These are phyloP conservation scores for Candida alai DNA, from an alignment of 805 yeast species.

Conservation along the genomic window DNA sequence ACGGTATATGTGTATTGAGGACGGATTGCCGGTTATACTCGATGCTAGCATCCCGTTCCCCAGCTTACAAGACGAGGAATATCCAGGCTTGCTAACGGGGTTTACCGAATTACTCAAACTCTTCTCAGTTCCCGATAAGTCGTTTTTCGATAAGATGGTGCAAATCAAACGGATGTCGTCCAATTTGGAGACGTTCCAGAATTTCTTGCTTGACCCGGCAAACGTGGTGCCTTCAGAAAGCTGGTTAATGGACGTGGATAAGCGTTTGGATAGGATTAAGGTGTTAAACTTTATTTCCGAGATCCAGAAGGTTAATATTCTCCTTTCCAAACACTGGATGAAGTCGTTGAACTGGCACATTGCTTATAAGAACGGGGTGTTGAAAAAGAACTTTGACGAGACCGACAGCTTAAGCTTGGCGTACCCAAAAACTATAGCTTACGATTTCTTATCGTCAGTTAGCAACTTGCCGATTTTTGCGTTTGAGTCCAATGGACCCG, in stretches of 20 bases:
- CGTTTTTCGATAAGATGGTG: conserved; percentile 28
- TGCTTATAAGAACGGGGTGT: conserved; percentile 25
- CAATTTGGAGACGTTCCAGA: conserved; percentile 11
- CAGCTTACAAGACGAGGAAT: conserved; percentile 32
- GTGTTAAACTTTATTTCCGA: conserved; percentile 23
- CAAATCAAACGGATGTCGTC: conserved; percentile 6
- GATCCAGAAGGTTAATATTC: conserved; percentile 32
- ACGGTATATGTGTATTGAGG: conserved; percentile 37
- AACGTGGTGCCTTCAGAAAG: conserved; percentile 1
- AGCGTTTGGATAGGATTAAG: conserved; percentile 18
- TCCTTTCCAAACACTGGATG: conserved; percentile 36
- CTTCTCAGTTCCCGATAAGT: conserved; percentile 36
- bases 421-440: conserved; percentile 30
- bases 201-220: conserved; percentile 3
- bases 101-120: conserved; percentile 34
- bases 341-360: conserved; percentile 35
- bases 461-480: conserved; percentile 28
- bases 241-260: conserved; percentile 4
- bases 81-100: conserved; percentile 28
- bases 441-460: conserved; percentile 24
- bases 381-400: conserved; percentile 16
- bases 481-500: conserved; percentile 39
- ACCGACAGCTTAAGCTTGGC: conserved; percentile 2
- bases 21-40: conserved; percentile 32
- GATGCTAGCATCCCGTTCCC: conserved; percentile 35